Evolutionary conservation across 306 rosid species (phyloP).

Genomic region (Ceratonia siliqua): DNA sequence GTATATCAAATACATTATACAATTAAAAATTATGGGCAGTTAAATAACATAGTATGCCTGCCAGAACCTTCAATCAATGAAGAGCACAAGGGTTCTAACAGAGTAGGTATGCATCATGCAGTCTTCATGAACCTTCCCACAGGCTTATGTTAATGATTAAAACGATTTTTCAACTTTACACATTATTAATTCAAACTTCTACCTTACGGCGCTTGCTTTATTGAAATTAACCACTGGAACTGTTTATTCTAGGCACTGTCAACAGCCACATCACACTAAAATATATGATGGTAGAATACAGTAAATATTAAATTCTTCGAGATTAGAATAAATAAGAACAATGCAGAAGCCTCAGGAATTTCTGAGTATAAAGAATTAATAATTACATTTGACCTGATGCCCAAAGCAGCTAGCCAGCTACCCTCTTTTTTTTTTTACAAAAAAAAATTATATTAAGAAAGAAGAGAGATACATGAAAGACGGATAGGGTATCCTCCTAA

Average conservation of each 20-base stretch:
- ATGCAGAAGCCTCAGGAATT: background rate
- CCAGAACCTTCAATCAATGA: constrained; percentile 13
- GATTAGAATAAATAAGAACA: background rate
- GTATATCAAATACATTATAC: constrained; percentile 6
- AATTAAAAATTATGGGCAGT: background rate
- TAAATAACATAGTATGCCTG: constrained; percentile 1
- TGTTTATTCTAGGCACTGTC: background rate
- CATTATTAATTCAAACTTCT: background rate
- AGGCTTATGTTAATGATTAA: background rate
- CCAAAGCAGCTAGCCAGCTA: background rate
- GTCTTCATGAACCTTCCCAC: background rate
- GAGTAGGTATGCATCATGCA: background rate
- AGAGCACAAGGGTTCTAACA: background rate
- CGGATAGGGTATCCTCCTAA: too few species aligned
- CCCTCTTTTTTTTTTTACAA: too few species aligned
- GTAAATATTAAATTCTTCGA: background rate
- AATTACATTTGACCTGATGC: background rate
- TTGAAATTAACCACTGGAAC: background rate
- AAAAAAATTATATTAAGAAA: too few species aligned
- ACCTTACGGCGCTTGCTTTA: too few species aligned
- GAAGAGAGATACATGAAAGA: too few species aligned
- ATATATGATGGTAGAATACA: background rate
- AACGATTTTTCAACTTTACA: background rate
- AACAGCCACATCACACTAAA: background rate
- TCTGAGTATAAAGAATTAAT: background rate